phyloP scores from a whole-genome alignment of 805 yeast genomes.

The Metschnikowia kofuensis region DNA sequence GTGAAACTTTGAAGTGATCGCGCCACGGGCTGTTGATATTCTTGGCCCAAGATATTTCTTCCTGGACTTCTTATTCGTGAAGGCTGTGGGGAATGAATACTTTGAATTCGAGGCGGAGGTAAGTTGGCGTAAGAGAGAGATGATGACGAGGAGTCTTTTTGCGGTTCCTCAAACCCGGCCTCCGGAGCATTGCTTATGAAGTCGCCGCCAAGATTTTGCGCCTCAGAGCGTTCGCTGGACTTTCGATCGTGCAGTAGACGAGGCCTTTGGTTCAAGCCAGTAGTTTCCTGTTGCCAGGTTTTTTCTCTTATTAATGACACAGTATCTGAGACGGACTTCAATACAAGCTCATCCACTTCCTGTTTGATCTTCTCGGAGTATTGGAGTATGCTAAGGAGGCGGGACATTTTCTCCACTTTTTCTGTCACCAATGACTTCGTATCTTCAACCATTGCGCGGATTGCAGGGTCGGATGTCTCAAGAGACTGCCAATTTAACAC shows the following conservation, averaged over 20 bases:
- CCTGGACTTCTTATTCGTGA: conserved; percentile 30
- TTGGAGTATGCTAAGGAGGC: conserved; percentile 71
- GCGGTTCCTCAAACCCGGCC: no score
- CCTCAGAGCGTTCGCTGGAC: neutral
- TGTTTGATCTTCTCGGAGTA: conserved; percentile 73
- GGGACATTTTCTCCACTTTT: conserved; percentile 65
- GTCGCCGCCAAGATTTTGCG: neutral
- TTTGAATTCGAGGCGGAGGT: conserved; percentile 1
- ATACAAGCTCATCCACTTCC: conserved; percentile 72
- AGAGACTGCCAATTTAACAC: conserved; percentile 46
- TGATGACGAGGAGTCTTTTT: neutral
- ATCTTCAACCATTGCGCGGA: conserved; percentile 60
- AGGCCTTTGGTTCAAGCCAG: conserved; percentile 1
- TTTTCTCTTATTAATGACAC: conserved; percentile 50
- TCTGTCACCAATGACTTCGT: conserved; percentile 58
- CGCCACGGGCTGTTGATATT: conserved; percentile 14
- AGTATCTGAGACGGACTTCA: conserved; percentile 61
- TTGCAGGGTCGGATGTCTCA: conserved; percentile 60
- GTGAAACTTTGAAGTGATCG: conserved; percentile 37
- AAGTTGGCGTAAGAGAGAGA: neutral
- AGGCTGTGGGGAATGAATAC: conserved; percentile 34
- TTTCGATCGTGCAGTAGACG: conserved; percentile 1
- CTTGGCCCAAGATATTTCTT: conserved; percentile 18
- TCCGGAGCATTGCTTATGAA: neutral
- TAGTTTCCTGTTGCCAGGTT: conserved; percentile 17